phyloP scores from a whole-genome alignment of 441 rosid genomes.

The Macaranga tanarius region DNA sequence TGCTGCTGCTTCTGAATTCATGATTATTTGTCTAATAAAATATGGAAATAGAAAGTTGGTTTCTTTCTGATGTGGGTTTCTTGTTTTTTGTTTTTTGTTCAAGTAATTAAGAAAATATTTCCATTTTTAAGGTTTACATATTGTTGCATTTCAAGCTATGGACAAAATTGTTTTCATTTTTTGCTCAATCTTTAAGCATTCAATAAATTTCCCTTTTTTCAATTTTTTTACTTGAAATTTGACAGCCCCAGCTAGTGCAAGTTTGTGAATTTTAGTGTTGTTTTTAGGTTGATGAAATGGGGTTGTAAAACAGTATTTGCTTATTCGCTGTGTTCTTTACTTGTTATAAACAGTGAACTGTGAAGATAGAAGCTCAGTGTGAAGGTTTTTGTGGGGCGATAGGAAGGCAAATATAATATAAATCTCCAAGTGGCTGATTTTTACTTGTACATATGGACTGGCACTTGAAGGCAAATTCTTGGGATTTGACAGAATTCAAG shows the following conservation, averaged over 20 bases:
- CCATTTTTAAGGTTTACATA: constrained; percentile 12
- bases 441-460: constrained; percentile 47
- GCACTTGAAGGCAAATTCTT: constrained; percentile 45
- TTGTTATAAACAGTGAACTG: constrained; percentile 18
- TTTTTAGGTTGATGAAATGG: background rate
- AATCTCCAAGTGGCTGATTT: constrained; percentile 7
- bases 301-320: background rate
- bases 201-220: background rate
- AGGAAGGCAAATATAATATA: background rate
- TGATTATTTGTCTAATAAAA: background rate
- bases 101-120: background rate
- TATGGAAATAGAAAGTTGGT: background rate
- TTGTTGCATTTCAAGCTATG: background rate
- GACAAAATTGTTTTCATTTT: background rate
- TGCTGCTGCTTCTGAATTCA: constrained; percentile 15
- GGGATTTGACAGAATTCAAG: constrained; percentile 52
- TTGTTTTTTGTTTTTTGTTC: background rate
- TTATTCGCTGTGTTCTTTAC: background rate
- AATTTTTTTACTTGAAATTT: background rate
- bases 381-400: constrained; percentile 15
- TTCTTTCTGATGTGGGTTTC: constrained; percentile 28
- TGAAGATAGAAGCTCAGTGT: constrained; percentile 19
- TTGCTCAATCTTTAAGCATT: background rate
- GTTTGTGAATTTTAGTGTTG: background rate
- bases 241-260: background rate